These are phyloP conservation scores for Candida oleophila DNA, from an alignment of 805 yeast genomes.

Conservation along the genomic window DNA sequence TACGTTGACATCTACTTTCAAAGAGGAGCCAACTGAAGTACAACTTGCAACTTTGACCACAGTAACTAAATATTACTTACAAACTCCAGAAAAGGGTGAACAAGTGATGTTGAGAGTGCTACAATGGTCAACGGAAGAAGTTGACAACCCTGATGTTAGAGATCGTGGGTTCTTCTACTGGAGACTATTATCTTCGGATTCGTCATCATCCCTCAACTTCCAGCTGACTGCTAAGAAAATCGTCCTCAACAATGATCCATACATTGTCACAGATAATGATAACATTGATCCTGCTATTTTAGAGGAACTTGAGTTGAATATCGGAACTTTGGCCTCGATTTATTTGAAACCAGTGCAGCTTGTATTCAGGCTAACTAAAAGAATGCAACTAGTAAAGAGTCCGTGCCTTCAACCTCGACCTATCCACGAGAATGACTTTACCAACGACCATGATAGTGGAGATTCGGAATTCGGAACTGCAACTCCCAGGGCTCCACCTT, in stretches of 20 bases:
- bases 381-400: slow-evolving; percentile 48
- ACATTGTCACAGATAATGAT: slow-evolving; percentile 65
- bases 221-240: slow-evolving; percentile 43
- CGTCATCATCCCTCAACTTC: slow-evolving; percentile 40
- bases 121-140: slow-evolving; percentile 69
- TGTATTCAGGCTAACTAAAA: slow-evolving; percentile 67
- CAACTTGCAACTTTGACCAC: slow-evolving; percentile 76
- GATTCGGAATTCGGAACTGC: neutral
- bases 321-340: slow-evolving; percentile 80
- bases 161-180: slow-evolving; percentile 86
- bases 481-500: slow-evolving; percentile 3
- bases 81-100: slow-evolving; percentile 54
- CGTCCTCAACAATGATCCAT: slow-evolving; percentile 61
- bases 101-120: slow-evolving; percentile 56
- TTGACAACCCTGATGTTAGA: slow-evolving; percentile 80
- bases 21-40: slow-evolving; percentile 69
- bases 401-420: slow-evolving; percentile 35
- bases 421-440: neutral
- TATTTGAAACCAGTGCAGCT: slow-evolving; percentile 82
- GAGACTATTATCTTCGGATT: slow-evolving; percentile 60
- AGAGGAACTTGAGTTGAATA: slow-evolving; percentile 78
- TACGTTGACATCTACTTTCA: slow-evolving; percentile 45
- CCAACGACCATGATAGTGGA: no score
- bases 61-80: slow-evolving; percentile 63
- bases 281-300: slow-evolving; percentile 65